Percentiles rank a stretch among this genome's conserved stretches.
Evolutionary conservation across 2,329 filamentous ascomycete genomes (phyloP).

Genomic region (Erysiphe neolycopersici): DNA sequence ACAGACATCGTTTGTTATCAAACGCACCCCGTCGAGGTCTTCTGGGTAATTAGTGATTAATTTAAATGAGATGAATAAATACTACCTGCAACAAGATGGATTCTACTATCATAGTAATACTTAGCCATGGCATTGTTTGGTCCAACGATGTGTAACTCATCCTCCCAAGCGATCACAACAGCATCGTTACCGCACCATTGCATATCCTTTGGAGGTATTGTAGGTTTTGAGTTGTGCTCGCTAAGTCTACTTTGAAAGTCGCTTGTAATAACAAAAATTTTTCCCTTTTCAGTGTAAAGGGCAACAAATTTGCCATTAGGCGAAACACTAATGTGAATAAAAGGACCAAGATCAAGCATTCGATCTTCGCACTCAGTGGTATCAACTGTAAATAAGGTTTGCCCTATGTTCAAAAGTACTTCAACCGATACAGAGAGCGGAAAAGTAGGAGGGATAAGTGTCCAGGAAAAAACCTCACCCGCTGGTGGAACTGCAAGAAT

Average conservation of each 20-base stretch:
- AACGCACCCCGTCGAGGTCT: constrained; percentile 60
- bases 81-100: constrained; percentile 67
- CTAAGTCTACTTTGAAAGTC: constrained; percentile 84
- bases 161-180: constrained; percentile 84
- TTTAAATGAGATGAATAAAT: background rate
- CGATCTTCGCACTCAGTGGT: constrained; percentile 76
- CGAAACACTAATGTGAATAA: constrained; percentile 71
- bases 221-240: constrained; percentile 71
- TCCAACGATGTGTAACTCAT: constrained; percentile 84
- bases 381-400: constrained; percentile 70
- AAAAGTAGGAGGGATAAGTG: constrained; percentile 61
- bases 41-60: constrained; percentile 2
- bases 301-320: constrained; percentile 75
- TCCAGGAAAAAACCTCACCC: constrained; percentile 66
- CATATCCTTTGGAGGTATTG: constrained; percentile 62
- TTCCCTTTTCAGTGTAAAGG: constrained; percentile 63
- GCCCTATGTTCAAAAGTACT: constrained; percentile 58
- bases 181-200: constrained; percentile 95
- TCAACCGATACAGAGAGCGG: constrained; percentile 85
- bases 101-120: constrained; percentile 73
- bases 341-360: constrained; percentile 73
- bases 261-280: constrained; percentile 75
- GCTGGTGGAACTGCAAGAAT: constrained; percentile 50
- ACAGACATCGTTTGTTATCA: constrained; percentile 83
- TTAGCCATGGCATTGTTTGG: constrained; percentile 49